Evolutionary conservation across 2,329 filamentous ascomycete genomes (phyloP).

Genomic region (Scedosporium boydii): DNA sequence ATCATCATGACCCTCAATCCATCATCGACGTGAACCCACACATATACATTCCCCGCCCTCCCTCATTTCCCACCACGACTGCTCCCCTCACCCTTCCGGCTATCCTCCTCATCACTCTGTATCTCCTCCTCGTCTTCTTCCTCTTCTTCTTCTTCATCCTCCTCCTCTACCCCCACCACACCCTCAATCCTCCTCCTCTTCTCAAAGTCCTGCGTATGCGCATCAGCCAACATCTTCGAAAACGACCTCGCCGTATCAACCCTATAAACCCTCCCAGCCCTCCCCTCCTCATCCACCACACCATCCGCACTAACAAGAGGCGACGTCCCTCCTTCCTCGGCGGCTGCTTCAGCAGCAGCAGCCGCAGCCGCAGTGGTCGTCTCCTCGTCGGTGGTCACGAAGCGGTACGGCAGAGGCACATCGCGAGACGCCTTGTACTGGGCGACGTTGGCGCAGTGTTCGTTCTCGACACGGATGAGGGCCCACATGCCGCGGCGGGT

Average conservation of each 20-base stretch:
- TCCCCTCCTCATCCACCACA: constrained; percentile 2
- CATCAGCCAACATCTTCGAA: constrained; percentile 63
- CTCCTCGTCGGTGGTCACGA: constrained; percentile 25
- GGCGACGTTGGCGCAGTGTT: constrained; percentile 87
- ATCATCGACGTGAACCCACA: too few species aligned
- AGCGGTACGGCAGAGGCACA: constrained; percentile 72
- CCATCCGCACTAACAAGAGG: not conserved
- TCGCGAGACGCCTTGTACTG: constrained; percentile 86
- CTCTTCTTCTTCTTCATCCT: constrained; percentile 15
- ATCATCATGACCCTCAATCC: too few species aligned
- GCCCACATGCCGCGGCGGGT: constrained; percentile 84
- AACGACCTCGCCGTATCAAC: constrained; percentile 27
- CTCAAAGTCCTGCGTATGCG: constrained; percentile 88
- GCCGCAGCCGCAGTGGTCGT: constrained; percentile 8
- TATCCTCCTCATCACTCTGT: not conserved
- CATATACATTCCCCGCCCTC: not conserved
- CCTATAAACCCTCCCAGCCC: not conserved
- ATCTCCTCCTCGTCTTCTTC: constrained; percentile 7
- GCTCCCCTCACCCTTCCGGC: not conserved
- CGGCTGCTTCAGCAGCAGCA: not conserved
- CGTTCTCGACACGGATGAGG: constrained; percentile 91
- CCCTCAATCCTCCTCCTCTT: constrained; percentile 47
- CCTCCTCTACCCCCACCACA: constrained; percentile 11
- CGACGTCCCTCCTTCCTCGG: not conserved
- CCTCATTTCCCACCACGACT: not conserved